A percentile compares a stretch with the other conserved stretches of the same genome.
These are phyloP conservation scores for Chenopodium berlandieri DNA, from an alignment of 148 eudicot genomes.

Conservation along the genomic window DNA sequence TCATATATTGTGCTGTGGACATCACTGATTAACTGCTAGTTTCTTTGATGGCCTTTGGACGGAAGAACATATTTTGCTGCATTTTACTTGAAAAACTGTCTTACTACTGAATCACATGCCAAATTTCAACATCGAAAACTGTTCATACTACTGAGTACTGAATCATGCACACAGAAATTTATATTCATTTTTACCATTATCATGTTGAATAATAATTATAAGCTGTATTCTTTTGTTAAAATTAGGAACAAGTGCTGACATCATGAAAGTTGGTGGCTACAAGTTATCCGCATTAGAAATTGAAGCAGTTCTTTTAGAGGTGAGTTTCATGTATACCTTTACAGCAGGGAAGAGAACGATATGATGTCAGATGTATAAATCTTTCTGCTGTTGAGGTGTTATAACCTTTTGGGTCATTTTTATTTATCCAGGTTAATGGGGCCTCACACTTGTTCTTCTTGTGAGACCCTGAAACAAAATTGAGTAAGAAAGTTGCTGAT, in stretches of 20 bases:
- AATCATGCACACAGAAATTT: background rate
- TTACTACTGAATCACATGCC: background rate
- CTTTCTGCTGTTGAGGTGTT: background rate
- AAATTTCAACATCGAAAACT: background rate
- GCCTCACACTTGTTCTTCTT: background rate
- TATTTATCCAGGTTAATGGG: background rate
- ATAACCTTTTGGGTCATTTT: background rate
- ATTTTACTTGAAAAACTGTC: background rate
- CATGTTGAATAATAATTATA: background rate
- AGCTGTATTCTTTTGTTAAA: conserved; percentile 10
- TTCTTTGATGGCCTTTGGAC: background rate
- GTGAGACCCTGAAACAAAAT: too few species aligned
- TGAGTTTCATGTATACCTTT: conserved; percentile 23
- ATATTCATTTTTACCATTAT: background rate
- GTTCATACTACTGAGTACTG: background rate
- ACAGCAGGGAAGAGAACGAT: background rate
- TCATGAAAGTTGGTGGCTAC: conserved; percentile 98
- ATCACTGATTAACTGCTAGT: background rate
- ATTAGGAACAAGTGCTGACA: conserved; percentile 94
- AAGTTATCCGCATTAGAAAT: conserved; percentile 95
- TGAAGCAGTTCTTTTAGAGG: conserved; percentile 90
- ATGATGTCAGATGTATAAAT: background rate
- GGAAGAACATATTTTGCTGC: background rate
- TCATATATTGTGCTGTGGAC: background rate
- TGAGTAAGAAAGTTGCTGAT: background rate